Evolutionary conservation across 1,139 yeast genomes (phyloP).

Genomic region (Pichia sp.): DNA sequence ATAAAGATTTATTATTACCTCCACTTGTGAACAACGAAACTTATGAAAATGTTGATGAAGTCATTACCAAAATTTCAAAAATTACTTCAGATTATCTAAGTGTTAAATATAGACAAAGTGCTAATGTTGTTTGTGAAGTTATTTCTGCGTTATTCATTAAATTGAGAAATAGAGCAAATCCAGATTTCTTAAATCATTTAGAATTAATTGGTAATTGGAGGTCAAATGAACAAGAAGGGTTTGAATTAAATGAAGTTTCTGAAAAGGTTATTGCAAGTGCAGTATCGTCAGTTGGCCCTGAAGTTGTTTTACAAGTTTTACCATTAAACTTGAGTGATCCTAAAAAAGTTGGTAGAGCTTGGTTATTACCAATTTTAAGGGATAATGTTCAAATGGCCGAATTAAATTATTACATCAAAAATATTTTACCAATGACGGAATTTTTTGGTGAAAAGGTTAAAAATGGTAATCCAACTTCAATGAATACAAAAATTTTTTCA

Average conservation of each 20-base stretch:
- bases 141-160: slow-evolving; percentile 58
- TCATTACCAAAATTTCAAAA: slow-evolving; percentile 42
- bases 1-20: slow-evolving; percentile 48
- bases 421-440: slow-evolving; percentile 63
- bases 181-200: slow-evolving; percentile 61
- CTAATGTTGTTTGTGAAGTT: slow-evolving; percentile 67
- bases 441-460: slow-evolving; percentile 47
- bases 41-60: slow-evolving; percentile 52
- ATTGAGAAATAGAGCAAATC: slow-evolving; percentile 63
- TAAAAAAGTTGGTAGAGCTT: slow-evolving; percentile 68
- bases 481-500: slow-evolving; percentile 67
- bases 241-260: slow-evolving; percentile 70
- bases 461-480: slow-evolving; percentile 45
- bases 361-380: slow-evolving; percentile 90
- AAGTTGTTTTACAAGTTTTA: slow-evolving; percentile 59
- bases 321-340: slow-evolving; percentile 69
- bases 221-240: slow-evolving; percentile 61
- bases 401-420: slow-evolving; percentile 53
- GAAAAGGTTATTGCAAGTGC: slow-evolving; percentile 79
- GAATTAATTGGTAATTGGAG: slow-evolving; percentile 82
- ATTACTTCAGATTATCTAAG: slow-evolving; percentile 53
- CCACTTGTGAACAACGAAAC: slow-evolving; percentile 39
- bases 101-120: slow-evolving; percentile 71
- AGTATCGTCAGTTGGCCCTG: slow-evolving; percentile 79
- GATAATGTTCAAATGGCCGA: slow-evolving; percentile 74